These are phyloP conservation scores for Nematocida sp. DNA, from an alignment of 371 early-diverging fungal species.

Conservation along the genomic window DNA sequence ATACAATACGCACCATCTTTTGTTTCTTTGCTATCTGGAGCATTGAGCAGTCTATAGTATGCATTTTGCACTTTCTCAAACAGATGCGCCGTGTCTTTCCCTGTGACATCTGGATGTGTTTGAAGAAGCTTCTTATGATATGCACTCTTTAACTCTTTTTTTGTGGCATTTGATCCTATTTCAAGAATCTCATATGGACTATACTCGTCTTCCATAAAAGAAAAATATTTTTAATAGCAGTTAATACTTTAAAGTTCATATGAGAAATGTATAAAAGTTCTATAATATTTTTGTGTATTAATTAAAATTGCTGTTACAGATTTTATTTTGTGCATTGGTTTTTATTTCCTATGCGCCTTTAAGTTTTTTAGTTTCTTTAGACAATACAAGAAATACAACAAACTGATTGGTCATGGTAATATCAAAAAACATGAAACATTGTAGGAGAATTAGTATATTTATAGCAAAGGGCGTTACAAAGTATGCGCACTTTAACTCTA, in stretches of 20 bases:
- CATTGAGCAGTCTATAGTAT: background rate
- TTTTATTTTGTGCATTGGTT: no score
- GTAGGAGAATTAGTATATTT: slow-evolving; percentile 18
- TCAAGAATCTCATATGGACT: slow-evolving; percentile 75
- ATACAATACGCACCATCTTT: background rate
- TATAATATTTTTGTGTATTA: no score
- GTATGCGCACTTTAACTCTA: slow-evolving; percentile 20
- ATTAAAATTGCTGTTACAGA: no score
- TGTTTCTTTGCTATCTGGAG: background rate
- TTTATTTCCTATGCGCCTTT: no score
- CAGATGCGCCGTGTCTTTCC: background rate
- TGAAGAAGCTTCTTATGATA: slow-evolving; percentile 76
- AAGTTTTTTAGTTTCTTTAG: background rate
- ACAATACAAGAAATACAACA: background rate
- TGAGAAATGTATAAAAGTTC: no score
- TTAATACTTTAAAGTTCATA: no score
- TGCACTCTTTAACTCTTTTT: slow-evolving; percentile 79
- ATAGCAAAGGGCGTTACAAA: background rate
- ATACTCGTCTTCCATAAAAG: background rate
- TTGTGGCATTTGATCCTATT: slow-evolving; percentile 73
- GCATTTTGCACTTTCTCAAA: slow-evolving; percentile 26
- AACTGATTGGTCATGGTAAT: background rate
- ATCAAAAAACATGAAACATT: slow-evolving; percentile 26
- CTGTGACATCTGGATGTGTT: slow-evolving; percentile 74
- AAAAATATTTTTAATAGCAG: no score